phyloP scores from a whole-genome alignment of 352 stramenopile genomes.

The Phytopythium chamaehyphon region DNA sequence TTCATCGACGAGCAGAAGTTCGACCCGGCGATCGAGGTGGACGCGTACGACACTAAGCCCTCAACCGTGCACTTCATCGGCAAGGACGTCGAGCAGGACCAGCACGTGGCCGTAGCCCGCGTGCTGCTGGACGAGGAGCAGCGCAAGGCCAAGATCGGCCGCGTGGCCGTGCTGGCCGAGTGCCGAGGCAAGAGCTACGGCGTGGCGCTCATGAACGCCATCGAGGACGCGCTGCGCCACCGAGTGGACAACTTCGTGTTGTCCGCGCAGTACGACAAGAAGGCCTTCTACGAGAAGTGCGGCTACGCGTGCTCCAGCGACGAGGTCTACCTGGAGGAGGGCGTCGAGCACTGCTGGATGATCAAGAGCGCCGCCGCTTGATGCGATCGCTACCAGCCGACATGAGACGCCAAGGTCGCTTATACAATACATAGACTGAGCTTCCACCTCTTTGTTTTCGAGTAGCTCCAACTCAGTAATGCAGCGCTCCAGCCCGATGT shows the following conservation, averaged over 20 bases:
- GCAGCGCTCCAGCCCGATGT: too few species aligned
- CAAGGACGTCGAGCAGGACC: slow-evolving; percentile 47
- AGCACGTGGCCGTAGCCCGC: slow-evolving; percentile 59
- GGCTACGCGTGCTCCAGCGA: slow-evolving; percentile 45
- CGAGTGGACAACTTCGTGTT: slow-evolving; percentile 40
- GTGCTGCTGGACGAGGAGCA: slow-evolving; percentile 22
- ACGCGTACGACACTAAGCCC: slow-evolving; percentile 38
- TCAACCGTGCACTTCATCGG: slow-evolving; percentile 59
- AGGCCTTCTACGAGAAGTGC: slow-evolving; percentile 66
- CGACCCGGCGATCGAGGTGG: slow-evolving; percentile 17
- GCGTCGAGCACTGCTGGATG: slow-evolving; percentile 56
- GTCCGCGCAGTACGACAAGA: slow-evolving; percentile 53
- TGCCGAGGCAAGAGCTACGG: slow-evolving; percentile 58
- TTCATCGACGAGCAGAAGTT: slow-evolving; percentile 37
- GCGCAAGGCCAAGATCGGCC: slow-evolving; percentile 57
- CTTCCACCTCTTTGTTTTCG: too few species aligned
- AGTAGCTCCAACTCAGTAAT: too few species aligned
- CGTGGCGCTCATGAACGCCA: slow-evolving; percentile 41
- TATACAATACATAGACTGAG: too few species aligned
- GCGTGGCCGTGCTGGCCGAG: slow-evolving; percentile 54
- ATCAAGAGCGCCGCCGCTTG: slow-evolving; percentile 17
- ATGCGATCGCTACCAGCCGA: too few species aligned
- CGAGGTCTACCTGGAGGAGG: slow-evolving; percentile 54
- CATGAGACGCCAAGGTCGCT: too few species aligned
- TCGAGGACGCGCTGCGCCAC: slow-evolving; percentile 37